These are phyloP conservation scores for Oryza brachyantha DNA, from an alignment of 176 grass and related monocot genomes.

Conservation along the genomic window DNA sequence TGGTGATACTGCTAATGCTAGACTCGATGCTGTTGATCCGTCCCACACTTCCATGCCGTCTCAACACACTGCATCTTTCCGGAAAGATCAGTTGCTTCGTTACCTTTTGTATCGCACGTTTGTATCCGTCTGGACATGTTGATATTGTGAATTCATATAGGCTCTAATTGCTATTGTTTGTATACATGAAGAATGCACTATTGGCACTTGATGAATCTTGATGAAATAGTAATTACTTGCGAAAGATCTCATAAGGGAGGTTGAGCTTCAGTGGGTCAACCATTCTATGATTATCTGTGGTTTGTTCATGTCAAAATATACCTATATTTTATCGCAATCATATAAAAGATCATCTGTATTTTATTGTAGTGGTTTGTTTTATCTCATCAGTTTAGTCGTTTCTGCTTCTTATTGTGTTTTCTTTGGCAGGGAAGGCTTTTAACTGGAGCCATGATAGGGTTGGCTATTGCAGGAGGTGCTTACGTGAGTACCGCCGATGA, in stretches of 20 bases:
- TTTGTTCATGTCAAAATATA: neutral
- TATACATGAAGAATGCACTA: neutral
- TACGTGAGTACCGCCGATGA: constrained; percentile 94
- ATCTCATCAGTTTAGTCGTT: neutral
- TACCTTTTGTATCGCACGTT: neutral
- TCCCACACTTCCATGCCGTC: neutral
- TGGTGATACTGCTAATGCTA: neutral
- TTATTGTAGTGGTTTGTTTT: neutral
- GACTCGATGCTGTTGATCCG: neutral
- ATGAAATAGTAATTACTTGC: neutral
- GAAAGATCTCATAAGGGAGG: neutral
- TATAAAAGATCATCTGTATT: neutral
- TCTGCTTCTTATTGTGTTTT: neutral
- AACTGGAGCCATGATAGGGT: constrained; percentile 74
- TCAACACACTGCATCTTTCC: neutral
- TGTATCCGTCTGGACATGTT: neutral
- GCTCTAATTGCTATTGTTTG: neutral
- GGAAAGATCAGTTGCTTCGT: neutral
- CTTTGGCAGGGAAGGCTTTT: constrained; percentile 79
- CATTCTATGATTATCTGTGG: neutral
- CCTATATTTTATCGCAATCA: neutral
- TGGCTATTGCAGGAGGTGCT: constrained; percentile 88
- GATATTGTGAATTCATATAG: neutral
- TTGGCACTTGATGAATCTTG: neutral
- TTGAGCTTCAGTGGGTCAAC: neutral